Percentiles rank a stretch among this genome's conserved stretches.
phyloP scores from a whole-genome alignment of 2,329 filamentous ascomycete genomes.

The Bipolaris bicolor region DNA sequence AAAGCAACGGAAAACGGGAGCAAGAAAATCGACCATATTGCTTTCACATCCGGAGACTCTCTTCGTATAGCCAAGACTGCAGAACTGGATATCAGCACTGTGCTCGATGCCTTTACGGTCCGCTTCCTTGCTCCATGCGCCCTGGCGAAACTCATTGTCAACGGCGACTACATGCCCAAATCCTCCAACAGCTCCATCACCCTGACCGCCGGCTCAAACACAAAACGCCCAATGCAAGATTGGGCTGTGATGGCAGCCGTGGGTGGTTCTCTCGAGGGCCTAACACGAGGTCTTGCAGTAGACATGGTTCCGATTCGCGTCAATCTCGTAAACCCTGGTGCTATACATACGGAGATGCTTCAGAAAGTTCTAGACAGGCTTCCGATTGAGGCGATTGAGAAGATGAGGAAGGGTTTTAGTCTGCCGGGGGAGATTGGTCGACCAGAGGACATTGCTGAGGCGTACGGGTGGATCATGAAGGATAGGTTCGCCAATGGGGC shows the following conservation, averaged over 20 bases:
- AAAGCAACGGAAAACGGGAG: constrained; percentile 33
- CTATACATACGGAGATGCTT: constrained; percentile 51
- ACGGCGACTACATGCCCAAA: constrained; percentile 43
- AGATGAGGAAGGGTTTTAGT: constrained; percentile 24
- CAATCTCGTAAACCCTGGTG: constrained; percentile 52
- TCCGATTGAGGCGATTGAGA: constrained; percentile 22
- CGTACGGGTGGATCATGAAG: constrained; percentile 54
- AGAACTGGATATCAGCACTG: constrained; percentile 30
- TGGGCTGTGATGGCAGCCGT: constrained; percentile 41
- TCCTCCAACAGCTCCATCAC: constrained; percentile 46
- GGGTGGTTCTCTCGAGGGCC: constrained; percentile 37
- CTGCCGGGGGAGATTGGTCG: constrained; percentile 33
- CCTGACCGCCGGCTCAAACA: constrained; percentile 49
- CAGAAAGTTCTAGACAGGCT: constrained; percentile 27
- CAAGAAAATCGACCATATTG: constrained; percentile 44
- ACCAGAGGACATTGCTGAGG: constrained; percentile 51
- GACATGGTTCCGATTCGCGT: constrained; percentile 53
- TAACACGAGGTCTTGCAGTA: constrained; percentile 49
- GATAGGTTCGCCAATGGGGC: constrained; percentile 50
- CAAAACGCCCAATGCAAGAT: constrained; percentile 42
- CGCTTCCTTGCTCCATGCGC: constrained; percentile 46
- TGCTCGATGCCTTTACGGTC: constrained; percentile 36
- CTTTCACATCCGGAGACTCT: constrained; percentile 38
- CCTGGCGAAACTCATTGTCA: constrained; percentile 50
- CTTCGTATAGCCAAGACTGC: constrained; percentile 27